Base-by-base conservation (phyloP, 23 red algal genomes). In the Pyropia yezoensis region DNA sequence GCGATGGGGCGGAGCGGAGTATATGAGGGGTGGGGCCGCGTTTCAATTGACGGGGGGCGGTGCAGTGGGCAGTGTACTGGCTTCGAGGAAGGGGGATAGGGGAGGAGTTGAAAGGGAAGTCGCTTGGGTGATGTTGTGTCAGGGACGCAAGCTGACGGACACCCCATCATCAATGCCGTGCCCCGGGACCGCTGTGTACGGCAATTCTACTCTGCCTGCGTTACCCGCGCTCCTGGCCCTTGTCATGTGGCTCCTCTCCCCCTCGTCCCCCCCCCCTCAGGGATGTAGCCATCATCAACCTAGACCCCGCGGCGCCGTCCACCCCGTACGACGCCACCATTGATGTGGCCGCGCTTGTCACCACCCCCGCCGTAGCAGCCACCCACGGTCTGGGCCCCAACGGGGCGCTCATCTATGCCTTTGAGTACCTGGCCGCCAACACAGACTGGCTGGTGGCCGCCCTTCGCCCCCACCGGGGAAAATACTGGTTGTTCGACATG, bases 401-500 rank as follows among this genome's bases (percentile, higher is more conserved):
- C 51, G 93, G 93, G n/a, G 80, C 70, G 50, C 70, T 97, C 33
- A 54, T 90, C 7, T 83, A 85, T 49, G 84, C 80, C 9, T 79
- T 97, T 80, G 85, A 86, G 54, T 75, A 82, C 33, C 70, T 97
- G 28, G 72, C 75, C 63, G 63, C 61, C 33, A 97, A 97, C 29
- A 68, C 88, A 13, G 50, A 64, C 32, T 97, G 93, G 93, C 59
- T 97, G 17, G 51, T 74, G 25, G 73, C 59, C 24, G 74, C 76
- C 12, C 22, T 85, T 8, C 14, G 34, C 1, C 50, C 68, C 50
- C 69, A 77, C 34, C 54, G 27, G 49, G 70, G 57, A 33, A 53
- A 71, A 18, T 96, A 96, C 61, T 27, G 89, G 22, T 21, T 97
- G 15, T 84, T 97, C 27, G 93, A 97, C 52, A 82, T 89, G 59